Evolutionary conservation across 2,329 filamentous ascomycete genomes (phyloP).

Genomic region (Epichloe gansuensis): DNA sequence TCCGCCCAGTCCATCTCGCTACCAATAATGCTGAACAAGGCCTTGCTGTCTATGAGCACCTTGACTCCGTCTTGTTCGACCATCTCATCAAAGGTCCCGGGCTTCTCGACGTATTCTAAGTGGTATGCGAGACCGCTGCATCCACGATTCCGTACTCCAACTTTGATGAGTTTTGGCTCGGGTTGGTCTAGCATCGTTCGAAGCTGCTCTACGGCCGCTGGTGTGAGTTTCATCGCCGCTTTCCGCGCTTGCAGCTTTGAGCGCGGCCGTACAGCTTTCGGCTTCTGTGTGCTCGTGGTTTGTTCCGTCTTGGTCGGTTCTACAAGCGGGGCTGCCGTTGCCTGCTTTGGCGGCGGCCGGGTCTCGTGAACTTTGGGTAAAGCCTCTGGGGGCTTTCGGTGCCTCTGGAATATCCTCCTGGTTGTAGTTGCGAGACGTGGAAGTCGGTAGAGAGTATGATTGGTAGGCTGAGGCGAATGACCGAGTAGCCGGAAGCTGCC

Average conservation of each 20-base stretch:
- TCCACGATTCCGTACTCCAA: constrained; percentile 86
- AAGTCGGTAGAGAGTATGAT: constrained; percentile 37
- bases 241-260: constrained; percentile 53
- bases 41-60: constrained; percentile 94
- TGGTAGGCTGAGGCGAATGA: constrained; percentile 31
- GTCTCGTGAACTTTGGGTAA: constrained; percentile 42
- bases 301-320: constrained; percentile 4
- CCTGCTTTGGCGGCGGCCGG: constrained; percentile 25
- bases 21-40: constrained; percentile 93
- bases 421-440: constrained; percentile 27
- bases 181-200: constrained; percentile 68
- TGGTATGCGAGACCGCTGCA: constrained; percentile 92
- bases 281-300: constrained; percentile 35
- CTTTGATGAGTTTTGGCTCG: constrained; percentile 82
- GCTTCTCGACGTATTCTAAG: constrained; percentile 88
- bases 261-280: constrained; percentile 34
- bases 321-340: constrained; percentile 10
- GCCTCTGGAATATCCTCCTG: constrained; percentile 33
- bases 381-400: constrained; percentile 30
- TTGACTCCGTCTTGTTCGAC: constrained; percentile 95
- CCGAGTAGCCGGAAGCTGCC: constrained; percentile 29
- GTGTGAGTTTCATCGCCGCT: constrained; percentile 79
- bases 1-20: constrained; percentile 99
- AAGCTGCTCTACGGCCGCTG: constrained; percentile 68
- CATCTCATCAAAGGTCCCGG: constrained; percentile 76